Base-by-base conservation (phyloP, 371 early-diverging fungal species). In the Apophysomyces elegans region DNA sequence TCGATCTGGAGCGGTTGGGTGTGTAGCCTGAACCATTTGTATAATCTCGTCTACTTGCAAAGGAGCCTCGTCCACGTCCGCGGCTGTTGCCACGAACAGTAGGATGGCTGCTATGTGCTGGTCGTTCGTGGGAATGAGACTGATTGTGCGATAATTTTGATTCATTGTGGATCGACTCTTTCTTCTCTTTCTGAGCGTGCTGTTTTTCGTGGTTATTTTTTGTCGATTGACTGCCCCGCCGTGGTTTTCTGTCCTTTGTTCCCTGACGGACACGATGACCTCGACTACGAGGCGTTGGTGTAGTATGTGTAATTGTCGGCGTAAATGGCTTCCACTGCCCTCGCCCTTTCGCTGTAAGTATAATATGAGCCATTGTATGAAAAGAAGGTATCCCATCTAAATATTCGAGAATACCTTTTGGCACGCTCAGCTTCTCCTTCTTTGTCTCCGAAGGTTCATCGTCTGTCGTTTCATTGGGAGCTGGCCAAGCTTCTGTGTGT, bases 301-400 rank as follows among this genome's bases (percentile, higher is more conserved):
- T 74, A 3, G 80, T 65, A 60, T 85, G 85, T 14, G 78, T 85
- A 56, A 83, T 80, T 41, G 76, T 80, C 65, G 84, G 81, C 14
- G 81, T 80, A 56, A 68, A 71, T 12, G 79, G 76, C 9, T 78
- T 79, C 84, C 84, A 83, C 71, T 80, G 79, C 57, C 76, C 75
- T 68, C 75, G 75, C 65, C 73, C 72, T 73, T 66, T 77, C 36
- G 43, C 59, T 61, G 8, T 21, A 61, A 36, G 32, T 32, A 32
- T 56, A 56, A 65, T 64, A 57, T 66, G n/a, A 73, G 68, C 26
- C 65, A 72, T 57, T 70, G 68, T 56, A 70, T 71, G 12, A 72
- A 70, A 35, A 67, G 58, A 47, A 68, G 69, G 18, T 67, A 66
- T 41, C 2, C 45, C 70, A 47, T 12, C 66, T 18, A 11, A 61